A percentile compares a stretch with the other conserved stretches of the same genome.
These are phyloP conservation scores for Blastobotrys indianensis DNA, from an alignment of 1,139 yeast species.

Conservation along the genomic window DNA sequence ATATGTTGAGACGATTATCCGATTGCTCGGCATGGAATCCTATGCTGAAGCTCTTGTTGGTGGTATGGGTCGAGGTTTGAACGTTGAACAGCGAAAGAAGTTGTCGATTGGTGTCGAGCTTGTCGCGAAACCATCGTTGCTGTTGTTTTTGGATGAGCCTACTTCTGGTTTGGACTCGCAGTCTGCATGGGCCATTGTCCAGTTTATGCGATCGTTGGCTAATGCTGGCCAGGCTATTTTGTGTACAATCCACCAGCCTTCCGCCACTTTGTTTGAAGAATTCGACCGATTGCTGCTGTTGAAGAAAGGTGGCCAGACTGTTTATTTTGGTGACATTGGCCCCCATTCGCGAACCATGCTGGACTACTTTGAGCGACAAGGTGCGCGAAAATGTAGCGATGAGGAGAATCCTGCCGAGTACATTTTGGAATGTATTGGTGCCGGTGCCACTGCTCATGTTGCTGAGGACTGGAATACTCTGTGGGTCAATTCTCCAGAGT, in stretches of 20 bases:
- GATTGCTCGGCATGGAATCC: conserved; percentile 50
- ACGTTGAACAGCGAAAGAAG: conserved; percentile 62
- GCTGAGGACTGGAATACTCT: conserved; percentile 40
- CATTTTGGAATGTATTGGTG: conserved; percentile 58
- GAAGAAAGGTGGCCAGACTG: conserved; percentile 56
- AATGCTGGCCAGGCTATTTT: conserved; percentile 52
- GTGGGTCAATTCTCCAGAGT: conserved; percentile 40
- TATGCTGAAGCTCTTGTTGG: conserved; percentile 64
- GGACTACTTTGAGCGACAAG: conserved; percentile 51
- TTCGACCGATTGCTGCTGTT: conserved; percentile 47
- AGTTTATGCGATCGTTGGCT: conserved; percentile 46
- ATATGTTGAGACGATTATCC: conserved; percentile 56
- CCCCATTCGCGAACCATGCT: conserved; percentile 45
- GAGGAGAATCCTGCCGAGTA: conserved; percentile 63
- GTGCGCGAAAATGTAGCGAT: conserved; percentile 43
- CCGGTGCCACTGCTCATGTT: conserved; percentile 57
- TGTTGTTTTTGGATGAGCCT: conserved; percentile 52
- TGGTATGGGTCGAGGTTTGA: conserved; percentile 51
- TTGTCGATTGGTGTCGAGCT: conserved; percentile 60
- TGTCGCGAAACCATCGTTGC: conserved; percentile 49
- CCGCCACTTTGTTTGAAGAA: conserved; percentile 48
- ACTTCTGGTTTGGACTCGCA: conserved; percentile 58
- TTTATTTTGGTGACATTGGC: conserved; percentile 64
- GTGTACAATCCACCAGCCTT: conserved; percentile 56
- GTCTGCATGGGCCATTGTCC: conserved; percentile 53